Evolutionary conservation across 306 rosid species (phyloP), one percentile per base, ranked within the genome.

Genomic region (Begonia masoniana): DNA sequence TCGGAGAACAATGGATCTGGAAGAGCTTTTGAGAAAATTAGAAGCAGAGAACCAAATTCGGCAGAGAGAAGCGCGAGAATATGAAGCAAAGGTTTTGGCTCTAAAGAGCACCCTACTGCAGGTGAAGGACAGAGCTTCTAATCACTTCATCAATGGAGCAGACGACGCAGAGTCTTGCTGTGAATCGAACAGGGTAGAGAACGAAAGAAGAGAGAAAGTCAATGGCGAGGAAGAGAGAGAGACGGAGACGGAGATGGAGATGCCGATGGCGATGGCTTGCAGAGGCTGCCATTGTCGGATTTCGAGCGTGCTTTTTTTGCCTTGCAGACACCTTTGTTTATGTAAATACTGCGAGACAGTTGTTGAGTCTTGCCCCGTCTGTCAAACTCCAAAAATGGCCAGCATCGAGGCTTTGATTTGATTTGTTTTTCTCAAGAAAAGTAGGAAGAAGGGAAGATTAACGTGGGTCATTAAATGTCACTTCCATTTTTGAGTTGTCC

Each of bases 291-390:
- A 71, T 52, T 66, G 45, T 63, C 51, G 72, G 1, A 65, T 21
- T 4, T 56, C 85, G 56, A 65, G 78, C 63, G 48, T 73, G 41
- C 14, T 88, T 79, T 77, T 81, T 13, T 88, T 88, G 53, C 87
- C 96, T 63, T 81, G 92, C 67, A 71, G 94, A 54, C 96, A 83
- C 61, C 82, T 83, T 35, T 83, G 87, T 62, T 76, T 85, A 10
- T 85, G 97, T 77, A 68, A 72, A 57, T 63, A 21, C 41, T 88
- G 97, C 23, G 86, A 80, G 60, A 15, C 59, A 13, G 52, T 52
- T 42, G 79, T 88, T 58, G 71, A 82, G 57, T 67, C 66, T 60
- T 88, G 95, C 65, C 95, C 94, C 12, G 75, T 85, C 3, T 82
- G 95, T 62, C 57, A 51, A 51, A 24, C 66, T 64, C 69, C 70